Evolutionary conservation across 345 rosid species (phyloP).

Genomic region (rapeseed (Brassica napus)): DNA sequence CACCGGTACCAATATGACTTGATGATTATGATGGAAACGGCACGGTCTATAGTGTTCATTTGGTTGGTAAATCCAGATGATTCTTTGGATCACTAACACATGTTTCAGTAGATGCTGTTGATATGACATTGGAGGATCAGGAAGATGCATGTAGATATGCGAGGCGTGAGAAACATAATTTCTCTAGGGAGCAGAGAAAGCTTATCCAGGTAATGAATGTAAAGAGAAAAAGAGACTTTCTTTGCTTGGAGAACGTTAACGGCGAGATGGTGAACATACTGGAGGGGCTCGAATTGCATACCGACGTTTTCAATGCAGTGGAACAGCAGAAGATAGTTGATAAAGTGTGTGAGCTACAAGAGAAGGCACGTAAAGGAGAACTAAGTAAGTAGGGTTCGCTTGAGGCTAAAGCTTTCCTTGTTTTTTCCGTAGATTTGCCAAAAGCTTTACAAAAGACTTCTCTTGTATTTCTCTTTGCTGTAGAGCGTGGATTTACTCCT

Average conservation of each 20-base stretch:
- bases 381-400: constrained; percentile 25
- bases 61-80: constrained; percentile 42
- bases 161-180: constrained; percentile 43
- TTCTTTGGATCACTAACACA: constrained; percentile 41
- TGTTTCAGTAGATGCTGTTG: constrained; percentile 27
- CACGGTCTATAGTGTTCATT: neutral
- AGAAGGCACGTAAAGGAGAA: neutral
- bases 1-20: neutral
- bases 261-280: constrained; percentile 41
- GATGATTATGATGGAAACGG: neutral
- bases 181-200: constrained; percentile 62
- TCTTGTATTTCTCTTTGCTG: neutral
- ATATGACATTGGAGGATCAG: neutral
- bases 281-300: constrained; percentile 56
- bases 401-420: neutral
- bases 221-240: constrained; percentile 51
- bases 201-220: constrained; percentile 25
- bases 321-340: constrained; percentile 57
- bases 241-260: constrained; percentile 41
- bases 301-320: constrained; percentile 41
- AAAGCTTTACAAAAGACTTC: neutral
- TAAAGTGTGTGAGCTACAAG: constrained; percentile 39
- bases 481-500: constrained; percentile 50
- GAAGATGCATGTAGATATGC: constrained; percentile 49
- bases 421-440: neutral